phyloP scores from a whole-genome alignment of 176 grass and related monocot genomes.

The Oryza meyeriana region DNA sequence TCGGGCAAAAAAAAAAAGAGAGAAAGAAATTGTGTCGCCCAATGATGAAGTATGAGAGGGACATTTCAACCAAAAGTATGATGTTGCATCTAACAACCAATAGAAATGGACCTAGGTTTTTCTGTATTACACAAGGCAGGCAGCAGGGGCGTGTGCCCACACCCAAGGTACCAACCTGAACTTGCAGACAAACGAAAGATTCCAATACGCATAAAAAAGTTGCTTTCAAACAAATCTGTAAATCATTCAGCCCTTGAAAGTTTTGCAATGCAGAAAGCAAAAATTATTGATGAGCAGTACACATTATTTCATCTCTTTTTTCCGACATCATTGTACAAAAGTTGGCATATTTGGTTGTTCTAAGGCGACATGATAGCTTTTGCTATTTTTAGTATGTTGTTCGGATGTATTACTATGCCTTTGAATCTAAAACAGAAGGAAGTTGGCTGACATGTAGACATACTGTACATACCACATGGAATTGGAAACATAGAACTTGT shows the following conservation, averaged over 20 bases:
- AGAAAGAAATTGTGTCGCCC: constrained; percentile 29
- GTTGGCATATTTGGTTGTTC: neutral
- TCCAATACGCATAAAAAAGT: neutral
- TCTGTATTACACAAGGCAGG: constrained; percentile 19
- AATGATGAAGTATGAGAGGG: constrained; percentile 44
- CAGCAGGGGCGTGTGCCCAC: constrained; percentile 19
- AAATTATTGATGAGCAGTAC: neutral
- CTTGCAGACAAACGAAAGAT: constrained; percentile 9
- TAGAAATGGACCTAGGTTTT: constrained; percentile 38
- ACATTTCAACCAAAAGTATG: constrained; percentile 45
- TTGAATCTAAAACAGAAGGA: neutral
- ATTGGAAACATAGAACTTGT: neutral
- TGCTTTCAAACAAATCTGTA: constrained; percentile 25
- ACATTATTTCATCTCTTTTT: neutral
- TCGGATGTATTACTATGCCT: neutral
- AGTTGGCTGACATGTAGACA: neutral
- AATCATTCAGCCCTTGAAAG: constrained; percentile 14
- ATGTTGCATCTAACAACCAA: constrained; percentile 55
- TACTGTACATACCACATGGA: neutral
- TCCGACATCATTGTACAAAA: neutral
- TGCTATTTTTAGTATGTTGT: neutral
- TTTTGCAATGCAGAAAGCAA: neutral
- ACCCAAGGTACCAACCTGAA: constrained; percentile 31
- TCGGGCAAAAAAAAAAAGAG: neutral
- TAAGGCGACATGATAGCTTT: neutral